Evolutionary conservation across 1,139 yeast species (phyloP).

Genomic region (Yamadazyma aaseri): DNA sequence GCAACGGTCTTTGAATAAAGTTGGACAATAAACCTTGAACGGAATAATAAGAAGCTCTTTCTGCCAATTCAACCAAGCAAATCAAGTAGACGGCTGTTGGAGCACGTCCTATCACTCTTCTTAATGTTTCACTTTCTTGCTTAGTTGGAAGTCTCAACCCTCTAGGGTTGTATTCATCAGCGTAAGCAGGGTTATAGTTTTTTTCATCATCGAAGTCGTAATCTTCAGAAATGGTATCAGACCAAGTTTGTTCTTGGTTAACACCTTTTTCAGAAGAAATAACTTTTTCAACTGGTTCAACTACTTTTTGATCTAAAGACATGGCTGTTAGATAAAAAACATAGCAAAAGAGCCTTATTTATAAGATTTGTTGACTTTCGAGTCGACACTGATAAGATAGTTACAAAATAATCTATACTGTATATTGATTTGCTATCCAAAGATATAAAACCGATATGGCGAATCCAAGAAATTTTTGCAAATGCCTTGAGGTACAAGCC

Average conservation of each 20-base stretch:
- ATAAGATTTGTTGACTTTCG: too few species aligned
- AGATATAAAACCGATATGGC: too few species aligned
- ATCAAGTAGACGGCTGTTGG: slow-evolving; percentile 29
- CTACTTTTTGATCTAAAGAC: slow-evolving; percentile 2
- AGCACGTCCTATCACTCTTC: slow-evolving; percentile 34
- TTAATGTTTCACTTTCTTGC: slow-evolving; percentile 46
- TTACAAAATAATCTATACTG: too few species aligned
- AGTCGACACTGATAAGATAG: too few species aligned
- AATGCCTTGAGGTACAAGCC: too few species aligned
- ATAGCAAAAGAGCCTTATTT: too few species aligned
- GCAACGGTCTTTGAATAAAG: slow-evolving; percentile 48
- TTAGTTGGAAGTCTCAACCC: slow-evolving; percentile 36
- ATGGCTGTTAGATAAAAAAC: too few species aligned
- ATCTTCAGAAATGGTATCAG: slow-evolving; percentile 19
- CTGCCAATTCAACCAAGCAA: slow-evolving; percentile 46
- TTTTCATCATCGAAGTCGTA: slow-evolving; percentile 21
- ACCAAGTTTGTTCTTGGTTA: slow-evolving; percentile 7
- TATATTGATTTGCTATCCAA: too few species aligned
- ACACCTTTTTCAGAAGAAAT: background rate
- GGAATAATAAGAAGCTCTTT: slow-evolving; percentile 48
- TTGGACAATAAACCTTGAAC: slow-evolving; percentile 40
- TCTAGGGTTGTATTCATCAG: slow-evolving; percentile 33
- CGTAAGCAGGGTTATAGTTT: slow-evolving; percentile 25
- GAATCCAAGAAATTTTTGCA: too few species aligned
- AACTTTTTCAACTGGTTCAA: background rate